These are phyloP conservation scores for Nannizziopsis arthrosporioides DNA, from an alignment of 2,329 filamentous ascomycete species.

Conservation along the genomic window DNA sequence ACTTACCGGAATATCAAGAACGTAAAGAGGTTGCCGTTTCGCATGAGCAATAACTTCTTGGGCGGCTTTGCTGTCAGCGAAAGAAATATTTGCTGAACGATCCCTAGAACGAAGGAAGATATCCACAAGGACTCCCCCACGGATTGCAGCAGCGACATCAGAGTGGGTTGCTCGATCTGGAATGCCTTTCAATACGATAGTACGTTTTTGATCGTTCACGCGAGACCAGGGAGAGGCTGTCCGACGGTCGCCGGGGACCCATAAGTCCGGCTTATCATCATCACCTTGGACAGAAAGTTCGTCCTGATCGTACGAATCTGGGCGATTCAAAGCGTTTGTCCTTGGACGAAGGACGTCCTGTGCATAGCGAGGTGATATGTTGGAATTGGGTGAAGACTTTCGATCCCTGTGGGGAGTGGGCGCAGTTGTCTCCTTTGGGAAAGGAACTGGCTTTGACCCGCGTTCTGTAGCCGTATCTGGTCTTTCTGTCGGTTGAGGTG, in stretches of 20 bases:
- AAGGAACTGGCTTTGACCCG: not conserved
- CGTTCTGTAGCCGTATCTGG: not conserved
- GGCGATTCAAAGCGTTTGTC: not conserved
- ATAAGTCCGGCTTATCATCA: conserved; percentile 20
- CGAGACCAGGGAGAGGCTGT: conserved; percentile 16
- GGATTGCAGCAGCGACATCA: conserved; percentile 53
- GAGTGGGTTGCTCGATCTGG: conserved; percentile 50
- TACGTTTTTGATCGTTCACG: conserved; percentile 20
- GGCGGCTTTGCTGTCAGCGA: conserved; percentile 53
- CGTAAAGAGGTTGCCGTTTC: conserved; percentile 54
- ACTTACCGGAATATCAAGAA: conserved; percentile 56
- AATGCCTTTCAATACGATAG: conserved; percentile 50
- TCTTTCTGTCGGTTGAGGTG: not conserved
- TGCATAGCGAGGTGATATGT: not conserved
- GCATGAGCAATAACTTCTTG: conserved; percentile 53
- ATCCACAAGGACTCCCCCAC: conserved; percentile 60
- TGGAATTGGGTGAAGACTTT: not conserved
- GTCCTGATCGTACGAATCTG: conserved; percentile 19
- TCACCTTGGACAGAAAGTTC: conserved; percentile 19
- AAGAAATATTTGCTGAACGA: conserved; percentile 54
- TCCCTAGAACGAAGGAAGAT: conserved; percentile 52
- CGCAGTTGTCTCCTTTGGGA: not conserved
- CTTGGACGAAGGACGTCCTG: not conserved
- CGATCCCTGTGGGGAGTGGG: not conserved
- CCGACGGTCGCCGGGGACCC: conserved; percentile 12